Evolutionary conservation across 495 filamentous ascomycete genomes (phyloP), one percentile per base, ranked within the genome.

Genomic region (Lentithecium fluviatile): DNA sequence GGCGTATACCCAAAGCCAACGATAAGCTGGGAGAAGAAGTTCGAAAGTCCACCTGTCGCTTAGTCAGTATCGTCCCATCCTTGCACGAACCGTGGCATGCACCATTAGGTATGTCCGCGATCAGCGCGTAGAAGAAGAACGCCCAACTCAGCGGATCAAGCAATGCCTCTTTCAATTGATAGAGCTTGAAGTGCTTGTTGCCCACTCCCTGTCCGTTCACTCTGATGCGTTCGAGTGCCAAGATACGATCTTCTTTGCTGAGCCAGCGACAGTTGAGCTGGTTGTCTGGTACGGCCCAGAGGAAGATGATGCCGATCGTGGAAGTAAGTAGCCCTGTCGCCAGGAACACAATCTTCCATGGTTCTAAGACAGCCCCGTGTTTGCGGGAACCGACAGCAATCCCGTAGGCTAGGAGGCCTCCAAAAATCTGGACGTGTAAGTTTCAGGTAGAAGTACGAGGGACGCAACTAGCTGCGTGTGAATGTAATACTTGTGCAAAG

Each of bases 1-100:
- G 77, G 64, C 0, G 84, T 84, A 71, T 78, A 82, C 17, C 79
- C 78, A 62, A 83, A 83, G 6, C 74, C 78, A n/a, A 80, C 77
- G 62, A 84, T 83, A 20, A 84, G 78, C 70, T 88, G 85, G 50
- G 77, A 84, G 74, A 89, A 89, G 71, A 89, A 91, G 59, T 88
- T 90, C 26, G 75, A 80, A 46, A 91, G 79, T 12, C 86, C 87
- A 20, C 85, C 79, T 75, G 51, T 21, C 23, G 10, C 3, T 10
- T 10, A 61, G 38, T 52, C 20, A 36, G 47, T 34, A n/a, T 23
- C 23, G 58, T 2, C 21, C 46, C 11, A 21, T 26, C 29, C 46
- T 23, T 15, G 2, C 38, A 40, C 25, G 17, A 21, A 32, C 29
- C 29, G 48, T 20, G 43, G 34, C 38, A 56, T 43, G 56, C 37